These are phyloP conservation scores for Myochromella boudieri DNA, from an alignment of 768 basidiomycete genomes.

Conservation along the genomic window DNA sequence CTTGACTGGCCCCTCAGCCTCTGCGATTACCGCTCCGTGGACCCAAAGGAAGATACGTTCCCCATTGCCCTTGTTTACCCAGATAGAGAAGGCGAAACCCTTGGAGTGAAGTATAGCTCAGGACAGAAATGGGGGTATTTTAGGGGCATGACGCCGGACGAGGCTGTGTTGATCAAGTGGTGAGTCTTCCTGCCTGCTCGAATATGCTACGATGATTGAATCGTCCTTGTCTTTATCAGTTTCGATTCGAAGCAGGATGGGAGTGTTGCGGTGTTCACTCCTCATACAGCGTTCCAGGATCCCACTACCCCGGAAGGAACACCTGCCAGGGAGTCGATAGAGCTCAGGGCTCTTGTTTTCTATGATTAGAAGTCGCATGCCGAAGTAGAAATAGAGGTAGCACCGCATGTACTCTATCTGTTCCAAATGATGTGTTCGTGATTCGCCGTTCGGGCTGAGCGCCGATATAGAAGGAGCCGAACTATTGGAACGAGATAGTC, in stretches of 20 bases:
- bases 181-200: slow-evolving; percentile 14
- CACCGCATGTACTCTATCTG: neutral
- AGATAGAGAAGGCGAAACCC: slow-evolving; percentile 51
- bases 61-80: slow-evolving; percentile 46
- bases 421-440: neutral
- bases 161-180: slow-evolving; percentile 55
- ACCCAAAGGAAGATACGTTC: slow-evolving; percentile 36
- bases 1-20: slow-evolving; percentile 50
- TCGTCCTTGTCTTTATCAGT: slow-evolving; percentile 2
- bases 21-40: slow-evolving; percentile 39
- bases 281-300: slow-evolving; percentile 64
- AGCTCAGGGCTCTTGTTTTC: slow-evolving; percentile 63
- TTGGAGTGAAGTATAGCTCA: slow-evolving; percentile 41
- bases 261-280: slow-evolving; percentile 53
- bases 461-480: too few species aligned
- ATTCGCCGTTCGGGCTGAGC: too few species aligned
- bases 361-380: slow-evolving; percentile 41
- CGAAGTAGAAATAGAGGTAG: neutral
- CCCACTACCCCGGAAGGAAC: slow-evolving; percentile 49
- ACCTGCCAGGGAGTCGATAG: slow-evolving; percentile 56
- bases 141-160: slow-evolving; percentile 44
- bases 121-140: slow-evolving; percentile 53
- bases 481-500: neutral
- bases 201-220: neutral
- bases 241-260: slow-evolving; percentile 37